A percentile compares a stretch with the other conserved stretches of the same genome.
These are phyloP conservation scores for Skeletonema tropicum DNA, from an alignment of 108 stramenopile species.

Conservation along the genomic window DNA sequence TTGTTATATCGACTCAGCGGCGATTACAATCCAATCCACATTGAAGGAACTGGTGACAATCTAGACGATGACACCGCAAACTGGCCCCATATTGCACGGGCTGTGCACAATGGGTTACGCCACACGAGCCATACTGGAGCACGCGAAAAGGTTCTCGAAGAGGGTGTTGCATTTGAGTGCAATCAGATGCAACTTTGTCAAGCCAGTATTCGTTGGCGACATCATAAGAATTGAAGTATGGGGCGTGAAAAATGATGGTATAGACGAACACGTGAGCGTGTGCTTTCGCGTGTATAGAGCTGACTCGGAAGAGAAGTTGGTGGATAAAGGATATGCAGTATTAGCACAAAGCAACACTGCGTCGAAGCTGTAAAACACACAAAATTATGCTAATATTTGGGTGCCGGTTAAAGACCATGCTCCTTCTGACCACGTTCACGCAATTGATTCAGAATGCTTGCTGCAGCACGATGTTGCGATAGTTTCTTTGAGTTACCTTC, in stretches of 20 bases:
- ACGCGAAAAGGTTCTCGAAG: background rate
- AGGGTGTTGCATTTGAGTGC: constrained; percentile 23
- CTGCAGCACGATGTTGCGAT: constrained; percentile 26
- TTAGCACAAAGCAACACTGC: background rate
- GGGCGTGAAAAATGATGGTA: constrained; percentile 8
- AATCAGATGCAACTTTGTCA: constrained; percentile 53
- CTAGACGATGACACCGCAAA: background rate
- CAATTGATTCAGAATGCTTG: constrained; percentile 24
- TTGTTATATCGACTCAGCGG: constrained; percentile 89
- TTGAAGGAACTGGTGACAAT: constrained; percentile 44
- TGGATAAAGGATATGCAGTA: constrained; percentile 15
- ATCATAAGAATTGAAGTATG: constrained; percentile 53
- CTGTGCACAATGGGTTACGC: constrained; percentile 84
- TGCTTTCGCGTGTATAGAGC: constrained; percentile 18
- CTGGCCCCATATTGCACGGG: constrained; percentile 86
- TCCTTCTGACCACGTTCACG: constrained; percentile 11
- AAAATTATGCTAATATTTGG: background rate
- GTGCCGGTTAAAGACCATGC: background rate
- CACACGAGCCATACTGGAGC: constrained; percentile 58
- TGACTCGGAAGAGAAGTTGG: background rate
- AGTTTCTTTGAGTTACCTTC: constrained; percentile 30
- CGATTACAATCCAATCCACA: constrained; percentile 93
- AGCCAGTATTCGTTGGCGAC: constrained; percentile 76
- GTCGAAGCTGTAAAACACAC: background rate
- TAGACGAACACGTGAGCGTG: background rate